Percentiles rank a stretch among this genome's conserved stretches.
Conservation (phyloP, 1,284 basidiomycete species). For the Fomitiporia mediterranea region DNA sequence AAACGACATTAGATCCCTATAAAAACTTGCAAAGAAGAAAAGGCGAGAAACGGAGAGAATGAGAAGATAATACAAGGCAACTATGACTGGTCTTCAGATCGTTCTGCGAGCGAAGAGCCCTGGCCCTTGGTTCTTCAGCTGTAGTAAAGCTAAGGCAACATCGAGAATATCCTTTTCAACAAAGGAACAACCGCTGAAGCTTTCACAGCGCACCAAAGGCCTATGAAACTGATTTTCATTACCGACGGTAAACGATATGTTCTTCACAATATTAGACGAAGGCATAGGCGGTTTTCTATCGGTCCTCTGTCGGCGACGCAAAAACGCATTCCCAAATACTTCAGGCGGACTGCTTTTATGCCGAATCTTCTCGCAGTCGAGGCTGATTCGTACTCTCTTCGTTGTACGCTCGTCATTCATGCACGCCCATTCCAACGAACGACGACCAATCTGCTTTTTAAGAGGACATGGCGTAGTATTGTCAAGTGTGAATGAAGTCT, state of each 20-base stretch:
- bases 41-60: background rate
- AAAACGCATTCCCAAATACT: background rate
- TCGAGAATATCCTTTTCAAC: constrained; percentile 13
- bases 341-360: background rate
- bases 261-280: constrained; percentile 3
- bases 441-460: constrained; percentile 13
- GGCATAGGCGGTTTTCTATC: constrained; percentile 8
- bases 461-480: background rate
- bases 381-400: constrained; percentile 23
- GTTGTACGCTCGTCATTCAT: constrained; percentile 29
- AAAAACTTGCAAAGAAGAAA: no score
- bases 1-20: no score
- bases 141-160: constrained; percentile 13
- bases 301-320: constrained; percentile 9
- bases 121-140: constrained; percentile 2
- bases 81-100: background rate
- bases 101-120: background rate
- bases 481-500: background rate
- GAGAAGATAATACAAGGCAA: no score
- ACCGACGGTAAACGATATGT: background rate
- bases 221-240: background rate
- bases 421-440: constrained; percentile 46
- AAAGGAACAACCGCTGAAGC: background rate
- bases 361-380: background rate
- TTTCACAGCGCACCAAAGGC: background rate